phyloP scores from a whole-genome alignment of 2,329 filamentous ascomycete species.

The Furcasterigmium furcatum region DNA sequence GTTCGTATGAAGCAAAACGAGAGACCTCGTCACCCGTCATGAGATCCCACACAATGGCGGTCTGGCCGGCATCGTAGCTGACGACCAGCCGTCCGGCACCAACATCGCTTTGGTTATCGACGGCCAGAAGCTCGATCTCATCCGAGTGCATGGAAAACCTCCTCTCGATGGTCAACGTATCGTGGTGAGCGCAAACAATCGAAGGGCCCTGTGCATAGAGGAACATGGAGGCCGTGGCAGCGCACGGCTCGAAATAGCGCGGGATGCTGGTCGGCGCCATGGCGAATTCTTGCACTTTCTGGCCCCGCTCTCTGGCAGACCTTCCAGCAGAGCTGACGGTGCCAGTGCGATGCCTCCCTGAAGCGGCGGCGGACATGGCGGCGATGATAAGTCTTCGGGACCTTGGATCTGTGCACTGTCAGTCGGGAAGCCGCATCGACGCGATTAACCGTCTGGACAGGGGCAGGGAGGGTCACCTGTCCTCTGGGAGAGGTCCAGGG shows the following conservation, averaged over 20 bases:
- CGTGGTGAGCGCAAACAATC: conserved; percentile 87
- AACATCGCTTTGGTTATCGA: conserved; percentile 86
- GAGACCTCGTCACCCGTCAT: conserved; percentile 87
- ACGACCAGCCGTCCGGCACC: conserved; percentile 84
- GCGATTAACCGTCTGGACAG: conserved; percentile 14
- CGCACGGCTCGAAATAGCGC: conserved; percentile 77
- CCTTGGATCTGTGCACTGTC: conserved; percentile 18
- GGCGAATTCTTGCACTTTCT: conserved; percentile 48
- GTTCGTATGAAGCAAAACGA: conserved; percentile 88
- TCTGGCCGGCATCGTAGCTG: conserved; percentile 88
- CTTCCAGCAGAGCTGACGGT: conserved; percentile 53
- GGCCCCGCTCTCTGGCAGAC: conserved; percentile 44
- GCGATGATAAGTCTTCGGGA: conserved; percentile 29
- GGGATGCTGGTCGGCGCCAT: conserved; percentile 46
- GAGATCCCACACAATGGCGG: conserved; percentile 94
- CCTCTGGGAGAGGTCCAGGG: neutral
- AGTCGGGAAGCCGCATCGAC: conserved; percentile 19
- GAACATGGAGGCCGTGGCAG: conserved; percentile 86
- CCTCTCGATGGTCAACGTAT: conserved; percentile 84
- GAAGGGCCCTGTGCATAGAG: conserved; percentile 81
- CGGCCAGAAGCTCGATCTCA: conserved; percentile 77
- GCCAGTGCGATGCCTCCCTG: conserved; percentile 56
- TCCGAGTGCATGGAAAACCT: conserved; percentile 82
- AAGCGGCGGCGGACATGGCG: conserved; percentile 56
- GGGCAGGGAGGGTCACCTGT: conserved; percentile 13